A percentile compares a stretch with the other conserved stretches of the same genome.
Conservation (phyloP, 148 eudicot genomes). For the Bassia scoparia region DNA sequence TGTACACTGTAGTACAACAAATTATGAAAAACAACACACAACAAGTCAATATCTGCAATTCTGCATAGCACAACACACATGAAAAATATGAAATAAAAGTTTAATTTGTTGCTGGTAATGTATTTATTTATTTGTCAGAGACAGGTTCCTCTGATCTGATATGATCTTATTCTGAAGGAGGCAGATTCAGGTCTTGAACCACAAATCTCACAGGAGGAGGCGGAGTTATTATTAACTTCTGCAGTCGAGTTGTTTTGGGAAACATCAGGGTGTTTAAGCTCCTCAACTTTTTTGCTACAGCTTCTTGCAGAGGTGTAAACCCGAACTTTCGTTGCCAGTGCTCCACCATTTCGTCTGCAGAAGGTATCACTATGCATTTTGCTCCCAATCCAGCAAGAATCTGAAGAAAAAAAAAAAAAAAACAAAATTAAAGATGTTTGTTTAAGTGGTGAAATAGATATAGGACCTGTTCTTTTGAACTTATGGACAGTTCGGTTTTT, state of each 20-base stretch:
- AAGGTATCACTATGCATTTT: constrained; percentile 41
- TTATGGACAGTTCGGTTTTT: too few species aligned
- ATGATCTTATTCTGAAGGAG: neutral
- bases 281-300: constrained; percentile 18
- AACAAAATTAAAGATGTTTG: too few species aligned
- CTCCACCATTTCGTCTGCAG: constrained; percentile 23
- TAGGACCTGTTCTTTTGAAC: too few species aligned
- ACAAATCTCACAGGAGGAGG: neutral
- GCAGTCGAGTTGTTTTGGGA: constrained; percentile 41
- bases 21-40: too few species aligned
- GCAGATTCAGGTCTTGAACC: constrained; percentile 18
- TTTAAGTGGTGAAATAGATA: neutral
- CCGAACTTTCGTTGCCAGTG: constrained; percentile 33
- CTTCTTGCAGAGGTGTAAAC: constrained; percentile 17
- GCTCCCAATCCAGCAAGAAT: constrained; percentile 31
- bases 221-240: constrained; percentile 28
- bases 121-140: too few species aligned
- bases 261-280: constrained; percentile 41
- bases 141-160: too few species aligned
- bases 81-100: too few species aligned
- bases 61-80: too few species aligned
- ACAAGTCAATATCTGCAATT: too few species aligned
- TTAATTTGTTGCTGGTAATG: too few species aligned
- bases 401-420: too few species aligned
- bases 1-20: too few species aligned